A percentile compares a stretch with the other conserved stretches of the same genome.
Conservation (phyloP, 805 yeast genomes). For the Kazachstania psychrophila region DNA sequence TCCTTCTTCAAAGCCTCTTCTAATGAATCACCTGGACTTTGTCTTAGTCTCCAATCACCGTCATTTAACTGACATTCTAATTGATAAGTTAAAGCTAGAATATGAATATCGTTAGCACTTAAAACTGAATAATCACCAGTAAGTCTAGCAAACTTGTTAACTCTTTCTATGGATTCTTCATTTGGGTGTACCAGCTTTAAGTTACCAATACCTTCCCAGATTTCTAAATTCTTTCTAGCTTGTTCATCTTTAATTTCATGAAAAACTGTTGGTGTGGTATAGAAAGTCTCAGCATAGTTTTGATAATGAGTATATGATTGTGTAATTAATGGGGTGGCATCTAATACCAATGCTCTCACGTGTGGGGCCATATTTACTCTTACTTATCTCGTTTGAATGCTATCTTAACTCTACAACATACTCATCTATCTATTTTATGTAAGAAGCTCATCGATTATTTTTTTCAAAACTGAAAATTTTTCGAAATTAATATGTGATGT, state of each 20-base stretch:
- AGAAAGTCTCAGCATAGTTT: constrained; percentile 60
- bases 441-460: too few species aligned
- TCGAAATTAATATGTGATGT: too few species aligned
- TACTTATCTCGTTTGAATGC: too few species aligned
- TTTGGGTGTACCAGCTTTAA: constrained; percentile 72
- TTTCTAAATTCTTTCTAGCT: constrained; percentile 64
- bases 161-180: constrained; percentile 50
- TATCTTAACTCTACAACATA: too few species aligned
- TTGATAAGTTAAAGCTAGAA: constrained; percentile 85
- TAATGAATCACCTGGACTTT: constrained; percentile 54
- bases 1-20: constrained; percentile 10
- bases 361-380: constrained; percentile 23
- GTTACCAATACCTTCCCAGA: constrained; percentile 60
- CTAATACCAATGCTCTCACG: constrained; percentile 61
- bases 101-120: constrained; percentile 84
- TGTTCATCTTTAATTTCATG: constrained; percentile 79
- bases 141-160: constrained; percentile 64
- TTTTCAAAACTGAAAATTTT: too few species aligned
- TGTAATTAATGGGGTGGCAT: constrained; percentile 91
- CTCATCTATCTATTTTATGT: too few species aligned
- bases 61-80: constrained; percentile 61
- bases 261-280: constrained; percentile 86
- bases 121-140: constrained; percentile 90
- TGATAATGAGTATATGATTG: constrained; percentile 69
- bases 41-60: constrained; percentile 65